Evolutionary conservation across 2,329 filamentous ascomycete genomes (phyloP).

Genomic region (Xylaria polymorpha): DNA sequence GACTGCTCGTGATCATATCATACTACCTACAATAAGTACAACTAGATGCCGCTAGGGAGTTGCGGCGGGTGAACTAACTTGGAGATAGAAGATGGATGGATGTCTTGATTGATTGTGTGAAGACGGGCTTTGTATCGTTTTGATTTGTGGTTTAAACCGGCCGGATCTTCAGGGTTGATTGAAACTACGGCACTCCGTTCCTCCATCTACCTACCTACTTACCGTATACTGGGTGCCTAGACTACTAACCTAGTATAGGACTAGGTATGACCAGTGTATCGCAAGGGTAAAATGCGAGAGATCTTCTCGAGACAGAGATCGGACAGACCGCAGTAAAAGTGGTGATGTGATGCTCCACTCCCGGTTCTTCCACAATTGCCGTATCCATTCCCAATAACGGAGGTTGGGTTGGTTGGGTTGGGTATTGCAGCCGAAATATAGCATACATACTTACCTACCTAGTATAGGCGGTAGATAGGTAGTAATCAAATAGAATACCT

Average conservation of each 20-base stretch:
- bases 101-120: background rate
- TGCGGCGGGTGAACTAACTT: background rate
- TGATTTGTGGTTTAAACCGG: background rate
- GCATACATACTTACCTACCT: background rate
- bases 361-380: slow-evolving; percentile 10
- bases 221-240: background rate
- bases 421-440: background rate
- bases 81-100: no score
- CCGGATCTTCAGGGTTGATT: background rate
- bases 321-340: background rate
- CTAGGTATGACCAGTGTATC: no score
- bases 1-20: background rate
- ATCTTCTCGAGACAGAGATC: slow-evolving; percentile 29
- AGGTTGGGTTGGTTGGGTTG: background rate
- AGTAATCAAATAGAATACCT: no score
- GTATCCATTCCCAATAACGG: background rate
- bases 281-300: slow-evolving; percentile 12
- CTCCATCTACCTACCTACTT: background rate
- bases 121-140: background rate
- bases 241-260: background rate
- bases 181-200: background rate
- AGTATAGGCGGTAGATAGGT: background rate
- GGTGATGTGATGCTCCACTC: slow-evolving; percentile 6
- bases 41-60: background rate
- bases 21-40: background rate